phyloP scores from a whole-genome alignment of 805 yeast genomes.

The Kuraishia cidri region DNA sequence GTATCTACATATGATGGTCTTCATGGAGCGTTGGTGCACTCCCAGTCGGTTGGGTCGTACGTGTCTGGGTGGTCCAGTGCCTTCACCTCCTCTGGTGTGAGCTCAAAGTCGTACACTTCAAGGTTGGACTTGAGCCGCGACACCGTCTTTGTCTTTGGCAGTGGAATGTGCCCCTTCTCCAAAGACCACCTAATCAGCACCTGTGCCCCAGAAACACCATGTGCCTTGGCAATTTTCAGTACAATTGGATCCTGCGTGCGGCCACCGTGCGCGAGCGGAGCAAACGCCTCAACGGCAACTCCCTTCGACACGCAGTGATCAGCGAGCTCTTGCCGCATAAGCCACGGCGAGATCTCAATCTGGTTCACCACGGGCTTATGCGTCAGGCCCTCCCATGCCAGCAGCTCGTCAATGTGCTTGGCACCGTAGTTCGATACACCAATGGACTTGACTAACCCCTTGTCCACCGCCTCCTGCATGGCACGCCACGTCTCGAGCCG shows the following conservation, averaged over 20 bases:
- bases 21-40: slow-evolving; percentile 52
- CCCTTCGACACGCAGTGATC: slow-evolving; percentile 46
- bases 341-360: slow-evolving; percentile 81
- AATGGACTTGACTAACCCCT: slow-evolving; percentile 50
- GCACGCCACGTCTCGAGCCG: slow-evolving; percentile 64
- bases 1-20: no score
- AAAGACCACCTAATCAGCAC: slow-evolving; percentile 66
- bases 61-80: slow-evolving; percentile 39
- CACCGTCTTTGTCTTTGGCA: slow-evolving; percentile 55
- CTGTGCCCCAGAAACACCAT: slow-evolving; percentile 47
- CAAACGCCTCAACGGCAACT: slow-evolving; percentile 64
- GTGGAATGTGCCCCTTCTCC: slow-evolving; percentile 61
- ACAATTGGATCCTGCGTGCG: slow-evolving; percentile 49
- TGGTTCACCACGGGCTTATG: slow-evolving; percentile 70
- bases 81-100: slow-evolving; percentile 30
- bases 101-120: slow-evolving; percentile 41
- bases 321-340: slow-evolving; percentile 56
- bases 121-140: slow-evolving; percentile 46
- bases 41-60: slow-evolving; percentile 75
- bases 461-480: slow-evolving; percentile 61
- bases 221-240: slow-evolving; percentile 35
- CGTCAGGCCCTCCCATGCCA: slow-evolving; percentile 43
- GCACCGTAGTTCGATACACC: slow-evolving; percentile 75
- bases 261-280: slow-evolving; percentile 62
- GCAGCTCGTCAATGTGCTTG: slow-evolving; percentile 49